A percentile compares a stretch with the other conserved stretches of the same genome.
Conservation (phyloP, 2,329 filamentous ascomycete species). For the Talaromyces sp. region DNA sequence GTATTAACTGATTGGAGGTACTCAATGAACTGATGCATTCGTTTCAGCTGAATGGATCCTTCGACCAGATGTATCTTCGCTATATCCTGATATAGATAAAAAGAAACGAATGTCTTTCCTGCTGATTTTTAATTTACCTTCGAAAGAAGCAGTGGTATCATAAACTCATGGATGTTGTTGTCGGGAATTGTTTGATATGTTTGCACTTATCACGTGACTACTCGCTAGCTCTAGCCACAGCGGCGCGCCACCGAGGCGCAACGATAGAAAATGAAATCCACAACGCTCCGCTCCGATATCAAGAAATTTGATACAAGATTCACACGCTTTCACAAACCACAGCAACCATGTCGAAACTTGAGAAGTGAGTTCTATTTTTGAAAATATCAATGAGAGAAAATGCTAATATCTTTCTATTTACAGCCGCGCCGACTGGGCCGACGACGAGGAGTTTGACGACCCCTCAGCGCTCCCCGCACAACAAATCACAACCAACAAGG, state of each 20-base stretch:
- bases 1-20: no score
- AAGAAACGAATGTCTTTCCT: neutral
- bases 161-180: no score
- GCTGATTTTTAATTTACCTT: neutral
- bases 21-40: no score
- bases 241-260: constrained; percentile 31
- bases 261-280: constrained; percentile 39
- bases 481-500: constrained; percentile 92
- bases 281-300: constrained; percentile 41
- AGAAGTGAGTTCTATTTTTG: constrained; percentile 38
- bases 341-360: constrained; percentile 47
- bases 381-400: neutral
- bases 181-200: constrained; percentile 2
- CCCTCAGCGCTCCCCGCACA: constrained; percentile 79
- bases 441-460: constrained; percentile 82
- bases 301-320: constrained; percentile 37
- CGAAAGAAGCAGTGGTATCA: no score
- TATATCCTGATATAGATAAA: no score
- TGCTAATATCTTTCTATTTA: constrained; percentile 16
- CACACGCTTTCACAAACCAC: constrained; percentile 26
- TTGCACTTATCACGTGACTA: constrained; percentile 23
- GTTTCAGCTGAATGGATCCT: no score
- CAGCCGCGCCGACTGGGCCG: constrained; percentile 81
- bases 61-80: no score
- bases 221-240: constrained; percentile 30